Conservation (phyloP, 441 rosid genomes). For the Theobroma grandiflorum region DNA sequence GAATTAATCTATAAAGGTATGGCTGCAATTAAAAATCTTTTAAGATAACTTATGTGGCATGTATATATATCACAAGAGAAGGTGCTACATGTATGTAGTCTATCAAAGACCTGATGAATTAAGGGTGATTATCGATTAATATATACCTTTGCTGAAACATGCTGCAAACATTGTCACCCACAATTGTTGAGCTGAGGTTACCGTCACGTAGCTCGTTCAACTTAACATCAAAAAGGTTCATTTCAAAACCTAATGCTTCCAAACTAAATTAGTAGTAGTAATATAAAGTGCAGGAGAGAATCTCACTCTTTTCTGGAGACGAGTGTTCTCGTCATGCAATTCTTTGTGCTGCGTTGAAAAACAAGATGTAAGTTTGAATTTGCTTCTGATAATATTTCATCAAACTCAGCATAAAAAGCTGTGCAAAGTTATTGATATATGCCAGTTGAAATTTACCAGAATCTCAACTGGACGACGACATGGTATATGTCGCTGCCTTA, state of each 20-base stretch:
- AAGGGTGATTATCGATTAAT: neutral
- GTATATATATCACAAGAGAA: neutral
- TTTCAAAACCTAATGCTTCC: slow-evolving; percentile 1
- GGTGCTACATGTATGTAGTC: neutral
- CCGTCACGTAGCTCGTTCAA: slow-evolving; percentile 36
- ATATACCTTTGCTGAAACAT: slow-evolving; percentile 36
- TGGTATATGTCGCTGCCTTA: too few relatives aligned
- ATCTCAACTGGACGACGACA: too few relatives aligned
- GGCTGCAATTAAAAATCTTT: neutral
- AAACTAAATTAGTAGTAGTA: neutral
- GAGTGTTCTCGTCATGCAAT: slow-evolving; percentile 55
- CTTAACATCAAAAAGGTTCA: slow-evolving; percentile 25
- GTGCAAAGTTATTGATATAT: too few relatives aligned
- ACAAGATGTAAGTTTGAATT: neutral
- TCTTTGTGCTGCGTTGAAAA: slow-evolving; percentile 47
- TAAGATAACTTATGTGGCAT: neutral
- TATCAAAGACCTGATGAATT: neutral
- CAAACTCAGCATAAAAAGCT: neutral
- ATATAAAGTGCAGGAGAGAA: neutral
- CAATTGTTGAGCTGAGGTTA: slow-evolving; percentile 28
- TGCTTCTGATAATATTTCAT: neutral
- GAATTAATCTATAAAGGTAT: neutral
- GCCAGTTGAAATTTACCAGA: too few relatives aligned
- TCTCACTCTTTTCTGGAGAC: slow-evolving; percentile 57
- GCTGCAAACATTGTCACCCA: slow-evolving; percentile 9